Percentiles rank a stretch among this genome's conserved stretches.
These are phyloP conservation scores for Aspergillus bridgeri DNA, from an alignment of 495 filamentous ascomycete species.

Conservation along the genomic window DNA sequence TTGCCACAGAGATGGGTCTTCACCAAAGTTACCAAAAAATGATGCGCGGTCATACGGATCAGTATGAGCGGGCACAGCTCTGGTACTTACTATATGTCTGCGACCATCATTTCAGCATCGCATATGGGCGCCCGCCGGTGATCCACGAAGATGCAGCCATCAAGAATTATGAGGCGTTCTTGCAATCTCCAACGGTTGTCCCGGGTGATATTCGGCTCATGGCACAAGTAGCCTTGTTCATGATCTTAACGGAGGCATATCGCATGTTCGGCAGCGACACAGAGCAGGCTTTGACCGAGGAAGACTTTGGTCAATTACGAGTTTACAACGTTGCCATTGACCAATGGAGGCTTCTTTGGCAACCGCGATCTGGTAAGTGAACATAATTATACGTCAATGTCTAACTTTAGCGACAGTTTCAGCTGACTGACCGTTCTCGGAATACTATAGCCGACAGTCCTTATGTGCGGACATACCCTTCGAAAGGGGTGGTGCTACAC, in stretches of 20 bases:
- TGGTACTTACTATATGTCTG: slow-evolving; percentile 55
- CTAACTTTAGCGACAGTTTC: neutral
- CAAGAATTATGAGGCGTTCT: slow-evolving; percentile 49
- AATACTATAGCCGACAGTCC: slow-evolving; percentile 40
- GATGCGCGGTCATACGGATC: slow-evolving; percentile 42
- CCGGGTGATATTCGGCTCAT: slow-evolving; percentile 52
- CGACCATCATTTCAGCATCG: slow-evolving; percentile 55
- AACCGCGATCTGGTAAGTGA: slow-evolving; percentile 47
- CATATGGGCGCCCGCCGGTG: slow-evolving; percentile 52
- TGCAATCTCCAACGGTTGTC: slow-evolving; percentile 43
- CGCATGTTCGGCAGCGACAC: slow-evolving; percentile 54
- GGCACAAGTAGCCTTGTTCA: slow-evolving; percentile 56
- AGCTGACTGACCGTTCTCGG: slow-evolving; percentile 7
- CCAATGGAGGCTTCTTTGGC: slow-evolving; percentile 56
- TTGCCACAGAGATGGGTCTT: slow-evolving; percentile 51
- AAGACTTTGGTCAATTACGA: slow-evolving; percentile 48
- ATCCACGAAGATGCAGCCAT: slow-evolving; percentile 54
- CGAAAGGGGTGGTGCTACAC: slow-evolving; percentile 57
- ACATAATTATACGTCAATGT: neutral
- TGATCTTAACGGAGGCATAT: slow-evolving; percentile 56
- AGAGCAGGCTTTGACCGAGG: slow-evolving; percentile 51
- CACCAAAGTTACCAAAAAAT: slow-evolving; percentile 50
- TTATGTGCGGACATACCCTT: slow-evolving; percentile 54
- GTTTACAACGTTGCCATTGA: slow-evolving; percentile 54
- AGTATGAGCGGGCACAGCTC: slow-evolving; percentile 47